Conservation (phyloP, 1,284 basidiomycete genomes). For the Coniferiporia weirii region DNA sequence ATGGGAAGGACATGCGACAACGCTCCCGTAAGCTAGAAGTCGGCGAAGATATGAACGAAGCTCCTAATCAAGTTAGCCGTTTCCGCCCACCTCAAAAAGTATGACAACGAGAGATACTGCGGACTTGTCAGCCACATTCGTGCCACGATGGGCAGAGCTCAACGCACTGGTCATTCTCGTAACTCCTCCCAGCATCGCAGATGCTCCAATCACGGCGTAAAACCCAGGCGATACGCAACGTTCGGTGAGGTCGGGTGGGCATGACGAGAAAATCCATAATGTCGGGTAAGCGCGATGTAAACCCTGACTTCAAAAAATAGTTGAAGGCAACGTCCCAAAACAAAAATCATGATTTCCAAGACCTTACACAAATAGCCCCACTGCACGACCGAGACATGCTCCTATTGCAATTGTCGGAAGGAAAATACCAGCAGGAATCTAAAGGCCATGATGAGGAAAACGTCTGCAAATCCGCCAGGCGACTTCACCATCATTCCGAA, state of each 20-base stretch:
- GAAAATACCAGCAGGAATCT: conserved; percentile 74
- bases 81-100: conserved; percentile 51
- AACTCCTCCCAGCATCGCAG: conserved; percentile 76
- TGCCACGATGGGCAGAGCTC: neutral
- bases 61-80: conserved; percentile 9
- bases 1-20: conserved; percentile 74
- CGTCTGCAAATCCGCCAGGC: neutral
- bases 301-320: conserved; percentile 43
- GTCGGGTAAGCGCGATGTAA: conserved; percentile 55
- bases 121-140: conserved; percentile 4
- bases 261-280: conserved; percentile 64
- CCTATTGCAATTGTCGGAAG: conserved; percentile 70
- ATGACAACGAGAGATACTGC: conserved; percentile 70
- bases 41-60: neutral
- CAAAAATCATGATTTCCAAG: conserved; percentile 23
- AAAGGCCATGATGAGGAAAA: neutral
- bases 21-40: conserved; percentile 56
- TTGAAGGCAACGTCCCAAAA: neutral
- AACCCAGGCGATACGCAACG: conserved; percentile 75
- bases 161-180: conserved; percentile 72
- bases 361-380: conserved; percentile 57
- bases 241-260: conserved; percentile 62
- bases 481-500: conserved; percentile 66
- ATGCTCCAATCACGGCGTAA: conserved; percentile 79
- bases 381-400: conserved; percentile 61